A percentile compares a stretch with the other conserved stretches of the same genome.
phyloP scores from a whole-genome alignment of 78 protist species.

The Protostelium mycophagum region DNA sequence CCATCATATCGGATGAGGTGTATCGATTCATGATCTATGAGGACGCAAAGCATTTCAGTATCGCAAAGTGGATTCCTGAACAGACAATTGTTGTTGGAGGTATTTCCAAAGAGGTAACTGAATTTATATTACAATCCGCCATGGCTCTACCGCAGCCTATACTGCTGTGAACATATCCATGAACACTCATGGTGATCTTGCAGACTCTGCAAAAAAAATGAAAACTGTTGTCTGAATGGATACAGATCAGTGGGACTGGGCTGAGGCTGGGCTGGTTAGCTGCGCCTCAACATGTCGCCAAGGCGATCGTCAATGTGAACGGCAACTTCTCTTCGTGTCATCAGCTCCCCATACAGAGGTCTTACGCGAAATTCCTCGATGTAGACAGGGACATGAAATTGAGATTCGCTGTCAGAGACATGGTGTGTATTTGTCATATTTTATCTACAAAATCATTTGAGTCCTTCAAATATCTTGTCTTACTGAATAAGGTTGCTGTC shows the following conservation, averaged over 20 bases:
- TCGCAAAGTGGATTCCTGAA: neutral
- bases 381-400: neutral
- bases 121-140: neutral
- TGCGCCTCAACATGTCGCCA: neutral
- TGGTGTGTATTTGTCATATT: neutral
- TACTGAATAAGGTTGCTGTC: neutral
- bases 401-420: neutral
- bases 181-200: too few species aligned
- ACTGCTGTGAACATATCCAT: too few species aligned
- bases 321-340: neutral
- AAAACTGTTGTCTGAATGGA: too few species aligned
- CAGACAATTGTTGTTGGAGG: neutral
- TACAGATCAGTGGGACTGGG: neutral
- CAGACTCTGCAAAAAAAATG: too few species aligned
- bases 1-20: neutral
- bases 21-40: neutral
- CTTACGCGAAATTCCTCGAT: neutral
- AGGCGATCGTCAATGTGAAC: neutral
- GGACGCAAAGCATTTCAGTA: neutral
- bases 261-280: neutral
- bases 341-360: neutral
- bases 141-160: too few species aligned
- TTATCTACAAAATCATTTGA: neutral
- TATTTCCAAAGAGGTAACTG: neutral
- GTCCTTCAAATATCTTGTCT: neutral